These are phyloP conservation scores for Acanthamoeba healyi DNA, from an alignment of 208 protist genomes.

Conservation along the genomic window DNA sequence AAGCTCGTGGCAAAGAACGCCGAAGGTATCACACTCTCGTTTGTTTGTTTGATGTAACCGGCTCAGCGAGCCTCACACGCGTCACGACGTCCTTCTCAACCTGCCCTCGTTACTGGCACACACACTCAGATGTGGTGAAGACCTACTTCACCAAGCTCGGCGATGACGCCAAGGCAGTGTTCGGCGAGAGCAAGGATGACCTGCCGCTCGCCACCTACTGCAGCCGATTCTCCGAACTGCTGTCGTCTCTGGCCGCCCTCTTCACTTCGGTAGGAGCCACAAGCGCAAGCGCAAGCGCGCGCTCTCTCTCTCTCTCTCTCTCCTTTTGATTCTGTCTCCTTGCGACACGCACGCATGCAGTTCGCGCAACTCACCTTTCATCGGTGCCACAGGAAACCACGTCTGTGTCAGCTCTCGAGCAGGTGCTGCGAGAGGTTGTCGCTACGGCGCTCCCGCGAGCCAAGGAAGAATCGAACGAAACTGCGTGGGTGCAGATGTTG, in stretches of 20 bases:
- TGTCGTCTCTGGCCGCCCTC: neutral
- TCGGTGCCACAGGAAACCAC: neutral
- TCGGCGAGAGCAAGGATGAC: neutral
- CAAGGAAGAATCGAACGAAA: neutral
- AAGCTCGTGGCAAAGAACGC: conserved; percentile 51
- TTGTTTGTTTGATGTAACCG: too few species aligned
- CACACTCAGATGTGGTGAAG: neutral
- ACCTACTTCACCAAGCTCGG: conserved; percentile 27
- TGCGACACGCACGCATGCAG: neutral
- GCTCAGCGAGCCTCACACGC: too few species aligned
- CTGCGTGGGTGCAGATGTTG: neutral
- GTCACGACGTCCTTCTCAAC: too few species aligned
- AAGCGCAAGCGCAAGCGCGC: too few species aligned
- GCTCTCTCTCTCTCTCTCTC: too few species aligned
- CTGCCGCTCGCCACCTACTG: conserved; percentile 20
- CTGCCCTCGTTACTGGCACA: too few species aligned
- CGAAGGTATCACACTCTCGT: neutral
- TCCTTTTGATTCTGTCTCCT: neutral
- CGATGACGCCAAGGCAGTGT: neutral
- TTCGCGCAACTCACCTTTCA: neutral
- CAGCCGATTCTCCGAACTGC: conserved; percentile 19
- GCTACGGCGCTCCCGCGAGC: neutral
- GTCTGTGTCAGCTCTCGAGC: neutral
- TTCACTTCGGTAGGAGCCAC: conserved; percentile 9
- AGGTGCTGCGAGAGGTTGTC: conserved; percentile 33